Conservation (phyloP, 1,284 basidiomycete genomes). For the Stereum hirsutum region DNA sequence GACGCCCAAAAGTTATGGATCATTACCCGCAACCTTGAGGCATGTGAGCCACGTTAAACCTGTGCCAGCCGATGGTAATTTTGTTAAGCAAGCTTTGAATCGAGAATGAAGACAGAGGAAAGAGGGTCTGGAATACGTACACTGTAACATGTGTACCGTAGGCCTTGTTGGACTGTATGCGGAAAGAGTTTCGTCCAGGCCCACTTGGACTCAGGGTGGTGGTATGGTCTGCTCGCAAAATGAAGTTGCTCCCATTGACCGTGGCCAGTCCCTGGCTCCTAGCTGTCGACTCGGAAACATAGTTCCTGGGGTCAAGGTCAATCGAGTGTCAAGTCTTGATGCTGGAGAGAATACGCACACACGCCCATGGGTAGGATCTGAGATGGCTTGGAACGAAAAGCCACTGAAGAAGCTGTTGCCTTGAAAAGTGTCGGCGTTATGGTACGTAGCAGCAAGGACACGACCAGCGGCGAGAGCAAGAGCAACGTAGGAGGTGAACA, state of each 20-base stretch:
- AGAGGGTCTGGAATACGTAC: constrained; percentile 26
- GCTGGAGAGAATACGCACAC: constrained; percentile 33
- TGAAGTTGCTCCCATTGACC: constrained; percentile 16
- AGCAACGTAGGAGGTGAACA: too few relatives aligned
- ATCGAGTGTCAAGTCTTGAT: neutral
- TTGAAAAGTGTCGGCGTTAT: constrained; percentile 32
- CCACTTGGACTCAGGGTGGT: constrained; percentile 34
- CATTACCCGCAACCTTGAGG: constrained; percentile 61
- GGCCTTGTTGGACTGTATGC: constrained; percentile 39
- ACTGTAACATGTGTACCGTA: constrained; percentile 48
- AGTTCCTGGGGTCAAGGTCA: constrained; percentile 19
- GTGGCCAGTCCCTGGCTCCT: constrained; percentile 21
- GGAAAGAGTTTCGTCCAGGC: constrained; percentile 51
- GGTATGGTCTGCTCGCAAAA: constrained; percentile 42
- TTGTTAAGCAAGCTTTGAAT: too few relatives aligned
- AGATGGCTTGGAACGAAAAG: constrained; percentile 40
- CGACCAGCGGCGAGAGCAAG: too few relatives aligned
- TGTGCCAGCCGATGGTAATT: too few relatives aligned
- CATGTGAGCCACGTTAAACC: constrained; percentile 46
- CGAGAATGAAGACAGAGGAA: neutral
- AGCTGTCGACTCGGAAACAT: constrained; percentile 21
- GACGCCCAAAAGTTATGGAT: constrained; percentile 1
- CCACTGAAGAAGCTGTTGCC: constrained; percentile 40
- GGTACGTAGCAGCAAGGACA: constrained; percentile 25
- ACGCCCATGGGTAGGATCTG: constrained; percentile 53